Conservation (phyloP, 2,329 filamentous ascomycete species). For the Hypocrella siamensis region DNA sequence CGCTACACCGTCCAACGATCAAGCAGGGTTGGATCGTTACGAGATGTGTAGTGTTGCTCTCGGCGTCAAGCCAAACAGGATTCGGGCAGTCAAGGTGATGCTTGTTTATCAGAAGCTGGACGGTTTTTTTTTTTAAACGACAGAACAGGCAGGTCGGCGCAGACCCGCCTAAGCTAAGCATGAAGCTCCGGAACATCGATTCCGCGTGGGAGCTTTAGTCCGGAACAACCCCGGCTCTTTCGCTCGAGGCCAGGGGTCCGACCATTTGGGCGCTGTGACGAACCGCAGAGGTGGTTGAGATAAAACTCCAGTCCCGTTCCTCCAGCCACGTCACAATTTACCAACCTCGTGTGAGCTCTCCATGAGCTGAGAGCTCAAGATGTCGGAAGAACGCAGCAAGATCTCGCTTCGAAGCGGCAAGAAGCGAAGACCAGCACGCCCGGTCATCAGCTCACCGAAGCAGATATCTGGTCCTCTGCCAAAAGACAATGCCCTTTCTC, state of each 20-base stretch:
- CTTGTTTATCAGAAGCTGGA: slow-evolving; percentile 3
- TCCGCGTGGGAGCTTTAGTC: slow-evolving; percentile 2
- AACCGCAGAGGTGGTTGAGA: too few species aligned
- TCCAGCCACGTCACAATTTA: neutral
- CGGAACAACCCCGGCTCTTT: neutral
- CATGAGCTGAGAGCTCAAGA: slow-evolving; percentile 18
- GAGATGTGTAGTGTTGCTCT: too few species aligned
- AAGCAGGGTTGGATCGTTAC: too few species aligned
- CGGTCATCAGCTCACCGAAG: slow-evolving; percentile 43
- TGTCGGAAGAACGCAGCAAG: slow-evolving; percentile 47
- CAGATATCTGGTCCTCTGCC: slow-evolving; percentile 47
- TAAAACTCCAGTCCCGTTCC: neutral
- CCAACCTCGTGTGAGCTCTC: too few species aligned
- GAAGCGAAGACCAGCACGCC: slow-evolving; percentile 33
- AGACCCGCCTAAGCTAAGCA: too few species aligned
- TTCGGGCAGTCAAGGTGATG: slow-evolving; percentile 1
- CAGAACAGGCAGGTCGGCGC: too few species aligned
- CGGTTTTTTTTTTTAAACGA: too few species aligned
- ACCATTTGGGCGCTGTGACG: too few species aligned
- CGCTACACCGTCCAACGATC: too few species aligned
- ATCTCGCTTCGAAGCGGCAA: slow-evolving; percentile 46
- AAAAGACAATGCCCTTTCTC: slow-evolving; percentile 27
- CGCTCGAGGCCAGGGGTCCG: too few species aligned
- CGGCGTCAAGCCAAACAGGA: too few species aligned
- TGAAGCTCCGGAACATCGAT: slow-evolving; percentile 6